phyloP scores from a whole-genome alignment of 2,329 filamentous ascomycete genomes.

The Cladosporium austrohemisphaericum region DNA sequence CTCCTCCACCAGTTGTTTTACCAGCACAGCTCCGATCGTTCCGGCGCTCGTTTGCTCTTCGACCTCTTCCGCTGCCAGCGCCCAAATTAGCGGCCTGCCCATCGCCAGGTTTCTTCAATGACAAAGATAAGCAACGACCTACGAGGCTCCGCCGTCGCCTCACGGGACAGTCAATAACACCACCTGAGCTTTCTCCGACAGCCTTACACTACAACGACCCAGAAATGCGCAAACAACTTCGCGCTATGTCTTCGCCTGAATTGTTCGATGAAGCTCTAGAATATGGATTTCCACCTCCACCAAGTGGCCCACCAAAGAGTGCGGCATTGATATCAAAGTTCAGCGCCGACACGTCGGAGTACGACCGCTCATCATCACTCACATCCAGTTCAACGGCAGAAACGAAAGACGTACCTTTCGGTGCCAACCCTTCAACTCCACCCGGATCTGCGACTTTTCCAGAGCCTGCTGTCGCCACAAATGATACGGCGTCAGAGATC shows the following conservation, averaged over 20 bases:
- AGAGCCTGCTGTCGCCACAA: background rate
- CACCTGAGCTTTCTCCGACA: slow-evolving; percentile 4
- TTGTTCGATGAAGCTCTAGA: slow-evolving; percentile 95
- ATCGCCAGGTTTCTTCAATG: slow-evolving; percentile 13
- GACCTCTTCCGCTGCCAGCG: slow-evolving; percentile 29
- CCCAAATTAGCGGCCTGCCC: slow-evolving; percentile 27
- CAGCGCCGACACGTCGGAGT: background rate
- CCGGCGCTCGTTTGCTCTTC: slow-evolving; percentile 23
- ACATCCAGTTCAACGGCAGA: slow-evolving; percentile 13
- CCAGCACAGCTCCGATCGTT: slow-evolving; percentile 16
- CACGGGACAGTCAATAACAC: background rate
- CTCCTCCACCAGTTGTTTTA: slow-evolving; percentile 5
- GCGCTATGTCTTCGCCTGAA: slow-evolving; percentile 79
- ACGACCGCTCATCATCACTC: slow-evolving; percentile 10
- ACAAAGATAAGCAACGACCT: slow-evolving; percentile 7
- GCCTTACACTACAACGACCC: slow-evolving; percentile 79
- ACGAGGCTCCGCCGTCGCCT: background rate
- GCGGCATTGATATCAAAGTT: background rate
- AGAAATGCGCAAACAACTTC: slow-evolving; percentile 78
- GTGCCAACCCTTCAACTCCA: slow-evolving; percentile 3
- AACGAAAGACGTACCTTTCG: background rate
- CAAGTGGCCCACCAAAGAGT: background rate
- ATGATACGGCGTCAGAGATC: background rate
- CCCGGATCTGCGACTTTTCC: background rate
- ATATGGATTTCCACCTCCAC: slow-evolving; percentile 70